A percentile compares a stretch with the other conserved stretches of the same genome.
These are phyloP conservation scores for Solanum appendiculatum DNA, from an alignment of 257 asterid species.

Conservation along the genomic window DNA sequence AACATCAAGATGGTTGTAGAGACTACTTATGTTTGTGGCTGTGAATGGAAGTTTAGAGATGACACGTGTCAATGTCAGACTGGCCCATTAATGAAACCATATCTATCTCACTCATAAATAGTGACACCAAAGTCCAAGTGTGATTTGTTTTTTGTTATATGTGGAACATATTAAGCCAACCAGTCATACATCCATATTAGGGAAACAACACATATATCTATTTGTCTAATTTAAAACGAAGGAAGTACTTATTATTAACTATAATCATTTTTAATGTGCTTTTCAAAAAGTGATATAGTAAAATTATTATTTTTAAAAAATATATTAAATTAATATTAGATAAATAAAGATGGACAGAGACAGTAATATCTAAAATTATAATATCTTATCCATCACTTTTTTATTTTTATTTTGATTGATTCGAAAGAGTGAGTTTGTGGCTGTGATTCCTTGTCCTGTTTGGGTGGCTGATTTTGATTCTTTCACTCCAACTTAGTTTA, in stretches of 20 bases:
- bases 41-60: constrained; percentile 4
- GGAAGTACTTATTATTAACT: no score
- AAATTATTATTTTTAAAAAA: no score
- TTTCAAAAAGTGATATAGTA: no score
- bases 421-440: not conserved
- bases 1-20: constrained; percentile 36
- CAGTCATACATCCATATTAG: not conserved
- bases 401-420: not conserved
- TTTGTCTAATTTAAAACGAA: no score
- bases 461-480: not conserved
- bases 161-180: constrained; percentile 17
- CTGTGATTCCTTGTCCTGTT: not conserved
- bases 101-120: not conserved
- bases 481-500: not conserved
- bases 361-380: not conserved
- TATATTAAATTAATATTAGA: not conserved
- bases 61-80: constrained; percentile 40
- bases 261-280: no score
- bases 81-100: constrained; percentile 1
- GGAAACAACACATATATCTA: not conserved
- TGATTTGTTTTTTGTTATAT: not conserved
- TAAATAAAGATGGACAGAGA: not conserved
- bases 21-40: constrained; percentile 48
- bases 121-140: not conserved
- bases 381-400: not conserved